Evolutionary conservation across 2,329 filamentous ascomycete genomes (phyloP), one percentile per base, ranked within the genome.

Genomic region (Ascochyta clinopodiicola): DNA sequence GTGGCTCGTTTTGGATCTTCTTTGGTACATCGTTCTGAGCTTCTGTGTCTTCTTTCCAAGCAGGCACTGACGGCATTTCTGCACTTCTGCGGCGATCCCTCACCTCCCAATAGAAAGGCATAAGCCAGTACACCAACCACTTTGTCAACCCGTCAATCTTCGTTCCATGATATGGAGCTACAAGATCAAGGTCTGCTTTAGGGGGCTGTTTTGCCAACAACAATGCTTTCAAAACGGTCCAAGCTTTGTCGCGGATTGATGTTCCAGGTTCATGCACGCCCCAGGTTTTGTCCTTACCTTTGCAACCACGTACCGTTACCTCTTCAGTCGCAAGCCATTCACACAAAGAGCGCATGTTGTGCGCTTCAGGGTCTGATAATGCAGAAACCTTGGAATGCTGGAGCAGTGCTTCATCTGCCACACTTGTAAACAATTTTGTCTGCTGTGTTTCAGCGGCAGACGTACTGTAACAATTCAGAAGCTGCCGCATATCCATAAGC

Each of bases 101-200:
- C 5, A 35, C 5, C 15, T 35, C 8, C 44, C 31, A 53, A 6
- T 25, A 53, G 6, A 37, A 21, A n/a, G 50, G 50, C 1, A 17
- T 17, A 0, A 47, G 25, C 2, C 25, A 24, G 25, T 47, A 53
- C 5, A 44, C 50, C 2, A 36, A 19, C 50, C 50, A 53, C 24
- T 38, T 47, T 5, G 22, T 47, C 9, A 53, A 10, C 3, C 44
- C 50, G 9, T 53, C 50, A 3, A 53, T 44, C 19, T 44, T 53
- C 6, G 31, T 7, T 6, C 32, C 25, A 13, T 24, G 50, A 22
- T 53, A 38, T 1, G 44, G 37, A 15, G 44, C 32, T 0, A 44
- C 50, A 2, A 53, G 44, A 25, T 53, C 31, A 13, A 19, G 15
- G 7, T 38, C 10, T 1, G 2, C 6, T 25, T 43, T 43, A 5